Conservation (phyloP, 805 yeast genomes). For the Wickerhamomyces subpelliculosus region DNA sequence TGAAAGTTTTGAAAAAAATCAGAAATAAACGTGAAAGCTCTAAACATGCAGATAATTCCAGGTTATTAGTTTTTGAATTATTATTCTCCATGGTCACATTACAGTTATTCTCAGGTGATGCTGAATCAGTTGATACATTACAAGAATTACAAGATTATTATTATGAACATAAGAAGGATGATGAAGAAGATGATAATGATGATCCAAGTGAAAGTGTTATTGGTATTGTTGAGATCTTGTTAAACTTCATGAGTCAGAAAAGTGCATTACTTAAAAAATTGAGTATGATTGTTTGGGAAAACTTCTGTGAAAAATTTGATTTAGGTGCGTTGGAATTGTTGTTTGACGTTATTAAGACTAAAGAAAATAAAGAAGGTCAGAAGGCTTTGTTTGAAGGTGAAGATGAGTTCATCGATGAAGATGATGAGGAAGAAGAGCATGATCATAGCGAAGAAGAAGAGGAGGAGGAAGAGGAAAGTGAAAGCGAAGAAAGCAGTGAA, state of each 20-base stretch:
- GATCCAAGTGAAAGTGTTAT: slow-evolving; percentile 39
- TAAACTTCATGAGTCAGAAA: slow-evolving; percentile 51
- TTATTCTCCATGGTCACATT: slow-evolving; percentile 70
- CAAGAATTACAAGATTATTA: slow-evolving; percentile 66
- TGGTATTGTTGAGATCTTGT: slow-evolving; percentile 50
- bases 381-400: slow-evolving; percentile 64
- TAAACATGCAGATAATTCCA: slow-evolving; percentile 21
- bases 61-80: slow-evolving; percentile 63
- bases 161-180: slow-evolving; percentile 33
- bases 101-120: slow-evolving; percentile 69
- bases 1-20: slow-evolving; percentile 40
- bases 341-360: slow-evolving; percentile 50
- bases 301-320: slow-evolving; percentile 41
- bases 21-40: slow-evolving; percentile 27
- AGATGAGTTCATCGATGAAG: slow-evolving; percentile 40
- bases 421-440: slow-evolving; percentile 34
- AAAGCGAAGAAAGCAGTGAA: slow-evolving; percentile 29
- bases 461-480: slow-evolving; percentile 27
- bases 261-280: slow-evolving; percentile 52
- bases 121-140: slow-evolving; percentile 69
- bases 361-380: slow-evolving; percentile 81
- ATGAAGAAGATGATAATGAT: slow-evolving; percentile 31
- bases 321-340: slow-evolving; percentile 40
- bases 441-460: slow-evolving; percentile 30
- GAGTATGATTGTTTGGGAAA: slow-evolving; percentile 50